These are phyloP conservation scores for Gossypium trilobum DNA, from an alignment of 441 rosid genomes.

Conservation along the genomic window DNA sequence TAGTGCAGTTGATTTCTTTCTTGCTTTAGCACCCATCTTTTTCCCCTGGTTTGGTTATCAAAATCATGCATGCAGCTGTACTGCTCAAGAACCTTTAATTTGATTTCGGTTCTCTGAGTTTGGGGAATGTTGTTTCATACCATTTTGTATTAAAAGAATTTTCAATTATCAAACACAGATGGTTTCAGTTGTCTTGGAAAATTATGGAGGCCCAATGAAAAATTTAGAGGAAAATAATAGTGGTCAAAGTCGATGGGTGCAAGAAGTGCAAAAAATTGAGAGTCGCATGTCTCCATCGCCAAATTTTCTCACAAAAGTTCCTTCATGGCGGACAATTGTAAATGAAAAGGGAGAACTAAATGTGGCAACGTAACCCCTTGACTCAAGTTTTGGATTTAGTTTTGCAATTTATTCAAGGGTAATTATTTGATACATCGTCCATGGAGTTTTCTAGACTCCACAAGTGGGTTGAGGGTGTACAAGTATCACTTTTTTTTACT, in stretches of 20 bases:
- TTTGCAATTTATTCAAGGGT: background rate
- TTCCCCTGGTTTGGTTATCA: background rate
- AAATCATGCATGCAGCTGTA: background rate
- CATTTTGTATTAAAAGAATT: slow-evolving; percentile 9
- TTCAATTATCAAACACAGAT: slow-evolving; percentile 39
- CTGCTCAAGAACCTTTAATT: background rate
- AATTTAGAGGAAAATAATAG: slow-evolving; percentile 34
- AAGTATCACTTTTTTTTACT: background rate
- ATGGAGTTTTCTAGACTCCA: background rate
- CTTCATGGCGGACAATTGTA: slow-evolving; percentile 68
- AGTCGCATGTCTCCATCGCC: slow-evolving; percentile 37
- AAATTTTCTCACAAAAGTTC: slow-evolving; percentile 40
- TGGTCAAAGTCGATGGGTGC: slow-evolving; percentile 54
- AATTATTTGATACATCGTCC: background rate
- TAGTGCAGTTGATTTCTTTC: background rate
- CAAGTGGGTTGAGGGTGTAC: background rate
- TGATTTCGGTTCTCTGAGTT: background rate
- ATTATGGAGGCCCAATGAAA: slow-evolving; percentile 41
- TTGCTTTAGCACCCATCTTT: background rate
- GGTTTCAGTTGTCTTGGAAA: slow-evolving; percentile 81
- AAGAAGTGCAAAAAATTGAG: slow-evolving; percentile 67
- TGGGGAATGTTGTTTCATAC: background rate
- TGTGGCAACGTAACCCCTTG: slow-evolving; percentile 52
- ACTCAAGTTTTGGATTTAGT: slow-evolving; percentile 17
- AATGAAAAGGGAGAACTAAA: slow-evolving; percentile 70